Base-by-base conservation (phyloP, 129 eudicot species). In the Ambrosia trifida region DNA sequence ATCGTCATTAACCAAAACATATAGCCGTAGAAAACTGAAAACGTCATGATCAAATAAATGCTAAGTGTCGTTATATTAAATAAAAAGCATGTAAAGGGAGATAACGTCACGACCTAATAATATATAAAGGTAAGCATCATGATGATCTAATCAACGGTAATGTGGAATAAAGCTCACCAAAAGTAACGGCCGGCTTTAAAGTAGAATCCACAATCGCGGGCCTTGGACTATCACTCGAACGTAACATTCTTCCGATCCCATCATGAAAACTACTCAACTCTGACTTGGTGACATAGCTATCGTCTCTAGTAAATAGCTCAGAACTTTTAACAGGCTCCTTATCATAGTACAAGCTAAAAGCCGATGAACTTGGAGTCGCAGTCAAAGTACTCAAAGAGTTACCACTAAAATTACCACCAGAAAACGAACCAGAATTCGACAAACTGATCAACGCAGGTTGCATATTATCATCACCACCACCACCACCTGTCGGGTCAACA, bases 141-240 rank as follows among this genome's bases (percentile, higher is more conserved):
- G 41, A 59, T 59, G 65, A 31, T 59, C 43, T 59, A 72, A 38
- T 44, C 31, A 40, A 52, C 58, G 17, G 46, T 33, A 66, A 75
- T 12, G 20, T 11, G 13, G 13, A 72, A 13, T 13, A 28, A 58
- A 63, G 74, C 78, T 68, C 64, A 88, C 98, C 96, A 31, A 86
- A 73, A 76, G 63, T 9, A 74, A 60, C 51, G 45, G 67, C 70
- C 32, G 87, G 78, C 58, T 83, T 86, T 47, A 86, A 76, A 49
- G 86, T 80, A 6, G 96, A 75, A 86, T 91, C 98, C 30, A 82
- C 76, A 54, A 88, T 91, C 80, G 73, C 75, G 11, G 96, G 97
- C 62, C 38, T 44, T 14, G 65, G 46, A 52, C 61, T 70, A 79
- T 84, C 91, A 66, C 24, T 77, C 53, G 81, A 51, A 70, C 85